Evolutionary conservation across 345 rosid genomes (phyloP).

Genomic region (Bruguiera gymnorhiza): DNA sequence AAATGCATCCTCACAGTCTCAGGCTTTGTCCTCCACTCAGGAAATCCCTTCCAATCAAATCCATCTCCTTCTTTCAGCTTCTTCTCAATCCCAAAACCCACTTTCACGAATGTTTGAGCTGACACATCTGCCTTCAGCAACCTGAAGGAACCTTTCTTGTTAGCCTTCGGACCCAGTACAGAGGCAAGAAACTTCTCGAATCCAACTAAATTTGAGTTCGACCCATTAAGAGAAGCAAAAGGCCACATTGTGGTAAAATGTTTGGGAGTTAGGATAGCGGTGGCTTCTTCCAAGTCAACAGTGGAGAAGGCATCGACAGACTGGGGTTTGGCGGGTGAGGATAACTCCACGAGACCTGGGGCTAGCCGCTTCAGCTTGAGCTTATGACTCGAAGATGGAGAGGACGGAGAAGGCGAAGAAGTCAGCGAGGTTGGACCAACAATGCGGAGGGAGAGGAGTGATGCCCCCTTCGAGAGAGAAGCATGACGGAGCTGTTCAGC

Average conservation of each 20-base stretch:
- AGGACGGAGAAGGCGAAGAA: conserved; percentile 45
- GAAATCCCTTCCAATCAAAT: conserved; percentile 36
- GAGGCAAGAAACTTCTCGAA: conserved; percentile 70
- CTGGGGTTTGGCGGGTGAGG: conserved; percentile 42
- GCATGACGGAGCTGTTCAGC: conserved; percentile 75
- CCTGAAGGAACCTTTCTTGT: conserved; percentile 66
- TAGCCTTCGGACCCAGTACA: conserved; percentile 73
- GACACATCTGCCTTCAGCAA: conserved; percentile 69
- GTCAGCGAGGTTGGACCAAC: conserved; percentile 83
- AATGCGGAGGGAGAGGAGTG: conserved; percentile 76
- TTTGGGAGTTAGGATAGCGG: conserved; percentile 60
- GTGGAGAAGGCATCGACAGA: conserved; percentile 36
- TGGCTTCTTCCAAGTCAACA: conserved; percentile 34
- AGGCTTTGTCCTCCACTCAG: conserved; percentile 83
- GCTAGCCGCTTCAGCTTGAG: conserved; percentile 90
- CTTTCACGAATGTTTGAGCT: conserved; percentile 80
- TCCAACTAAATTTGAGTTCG: conserved; percentile 64
- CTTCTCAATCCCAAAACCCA: conserved; percentile 82
- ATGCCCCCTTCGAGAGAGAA: conserved; percentile 40
- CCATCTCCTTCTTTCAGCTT: conserved; percentile 58
- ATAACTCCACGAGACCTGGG: conserved; percentile 81
- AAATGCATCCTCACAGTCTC: conserved; percentile 67
- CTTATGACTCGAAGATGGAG: conserved; percentile 44
- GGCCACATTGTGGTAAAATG: conserved; percentile 91
- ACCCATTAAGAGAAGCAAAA: conserved; percentile 71